Evolutionary conservation across 2,329 filamentous ascomycete genomes (phyloP).

Genomic region (Decorospora gaudefroyi): DNA sequence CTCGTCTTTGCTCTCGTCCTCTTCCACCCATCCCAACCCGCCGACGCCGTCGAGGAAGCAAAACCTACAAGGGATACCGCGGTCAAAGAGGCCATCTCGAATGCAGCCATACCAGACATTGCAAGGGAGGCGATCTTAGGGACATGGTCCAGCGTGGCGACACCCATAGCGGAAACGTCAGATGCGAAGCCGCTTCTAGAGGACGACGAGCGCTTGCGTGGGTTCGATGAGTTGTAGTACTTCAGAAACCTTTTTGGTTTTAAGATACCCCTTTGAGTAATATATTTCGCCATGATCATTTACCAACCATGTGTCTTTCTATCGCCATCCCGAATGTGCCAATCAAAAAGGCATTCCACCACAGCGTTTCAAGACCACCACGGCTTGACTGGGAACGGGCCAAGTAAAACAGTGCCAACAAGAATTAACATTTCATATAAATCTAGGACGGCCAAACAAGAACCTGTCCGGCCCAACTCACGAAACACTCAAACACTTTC

Average conservation of each 20-base stretch:
- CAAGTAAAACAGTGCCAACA: too few relatives aligned
- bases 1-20: constrained; percentile 54
- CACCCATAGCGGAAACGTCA: constrained; percentile 8
- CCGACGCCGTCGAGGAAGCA: constrained; percentile 10
- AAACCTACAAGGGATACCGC: constrained; percentile 22
- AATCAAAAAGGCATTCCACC: not conserved
- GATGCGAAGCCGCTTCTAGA: constrained; percentile 6
- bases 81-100: constrained; percentile 27
- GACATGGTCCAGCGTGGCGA: constrained; percentile 10
- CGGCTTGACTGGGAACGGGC: too few relatives aligned
- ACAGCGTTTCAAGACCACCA: too few relatives aligned
- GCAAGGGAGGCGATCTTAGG: constrained; percentile 43
- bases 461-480: too few relatives aligned
- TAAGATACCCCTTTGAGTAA: constrained; percentile 22
- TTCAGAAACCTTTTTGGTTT: constrained; percentile 1
- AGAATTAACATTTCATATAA: too few relatives aligned
- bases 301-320: too few relatives aligned
- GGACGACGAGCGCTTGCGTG: constrained; percentile 25
- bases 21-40: constrained; percentile 40
- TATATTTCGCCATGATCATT: too few relatives aligned
- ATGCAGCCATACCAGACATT: constrained; percentile 40
- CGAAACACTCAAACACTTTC: too few relatives aligned
- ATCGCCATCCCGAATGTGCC: too few relatives aligned
- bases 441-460: too few relatives aligned
- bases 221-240: constrained; percentile 32